Evolutionary conservation across 768 basidiomycete genomes (phyloP).

Genomic region (Infundibulicybe gibba): DNA sequence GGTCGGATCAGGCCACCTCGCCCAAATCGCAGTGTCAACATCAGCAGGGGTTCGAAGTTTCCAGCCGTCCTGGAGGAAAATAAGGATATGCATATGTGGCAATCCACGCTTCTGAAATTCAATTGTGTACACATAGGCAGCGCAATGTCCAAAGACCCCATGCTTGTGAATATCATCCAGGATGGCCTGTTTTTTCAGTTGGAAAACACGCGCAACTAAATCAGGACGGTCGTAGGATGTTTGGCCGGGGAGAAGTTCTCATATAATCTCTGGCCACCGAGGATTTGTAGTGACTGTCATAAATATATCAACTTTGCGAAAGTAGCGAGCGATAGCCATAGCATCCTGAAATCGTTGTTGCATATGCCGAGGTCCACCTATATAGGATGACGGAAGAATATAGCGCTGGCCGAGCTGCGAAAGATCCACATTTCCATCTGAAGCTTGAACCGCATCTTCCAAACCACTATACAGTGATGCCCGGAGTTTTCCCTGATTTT

Average conservation of each 20-base stretch:
- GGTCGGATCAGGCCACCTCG: conserved; percentile 35
- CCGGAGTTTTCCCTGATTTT: not conserved
- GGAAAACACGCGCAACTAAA: conserved; percentile 43
- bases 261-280: conserved; percentile 41
- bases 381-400: conserved; percentile 38
- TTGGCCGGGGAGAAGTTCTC: conserved; percentile 33
- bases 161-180: conserved; percentile 30
- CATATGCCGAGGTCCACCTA: conserved; percentile 41
- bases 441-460: conserved; percentile 19
- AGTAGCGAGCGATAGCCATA: conserved; percentile 37
- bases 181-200: conserved; percentile 35
- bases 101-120: conserved; percentile 55
- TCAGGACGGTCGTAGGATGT: conserved; percentile 42
- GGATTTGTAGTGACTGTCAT: conserved; percentile 53
- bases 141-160: conserved; percentile 35
- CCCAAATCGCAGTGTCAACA: conserved; percentile 36
- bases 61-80: conserved; percentile 28
- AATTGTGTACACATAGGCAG: conserved; percentile 44
- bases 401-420: conserved; percentile 24
- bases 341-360: conserved; percentile 39
- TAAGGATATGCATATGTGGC: conserved; percentile 46
- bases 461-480: not conserved
- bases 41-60: conserved; percentile 27
- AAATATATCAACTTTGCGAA: conserved; percentile 38
- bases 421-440: conserved; percentile 19